Conservation (phyloP, 2,329 filamentous ascomycete species). For the Pseudogymnoascus sp. region DNA sequence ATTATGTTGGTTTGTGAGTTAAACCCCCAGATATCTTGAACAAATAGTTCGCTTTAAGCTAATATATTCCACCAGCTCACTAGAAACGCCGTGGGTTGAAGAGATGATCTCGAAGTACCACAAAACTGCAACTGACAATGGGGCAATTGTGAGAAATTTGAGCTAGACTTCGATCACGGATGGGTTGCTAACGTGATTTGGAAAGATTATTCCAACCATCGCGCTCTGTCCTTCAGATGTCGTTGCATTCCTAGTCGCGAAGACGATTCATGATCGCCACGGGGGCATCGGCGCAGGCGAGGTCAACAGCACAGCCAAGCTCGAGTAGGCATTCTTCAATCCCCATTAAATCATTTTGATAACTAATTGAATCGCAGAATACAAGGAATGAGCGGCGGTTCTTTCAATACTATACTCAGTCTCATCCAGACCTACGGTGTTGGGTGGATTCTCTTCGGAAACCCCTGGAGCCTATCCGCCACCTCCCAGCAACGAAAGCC, state of each 20-base stretch:
- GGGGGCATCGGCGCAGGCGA: not conserved
- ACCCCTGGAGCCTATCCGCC: slow-evolving; percentile 2
- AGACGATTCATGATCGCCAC: not conserved
- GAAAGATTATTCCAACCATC: slow-evolving; percentile 11
- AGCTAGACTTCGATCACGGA: not conserved
- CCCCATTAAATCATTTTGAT: not conserved
- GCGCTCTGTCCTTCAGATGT: slow-evolving; percentile 10
- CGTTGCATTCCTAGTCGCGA: not conserved
- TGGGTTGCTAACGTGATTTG: not conserved
- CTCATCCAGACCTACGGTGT: slow-evolving; percentile 9
- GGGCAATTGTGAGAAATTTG: slow-evolving; percentile 9
- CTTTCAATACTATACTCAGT: slow-evolving; percentile 6
- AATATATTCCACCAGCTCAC: slow-evolving; percentile 7
- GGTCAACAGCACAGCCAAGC: slow-evolving; percentile 11
- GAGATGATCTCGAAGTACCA: slow-evolving; percentile 12
- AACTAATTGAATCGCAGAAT: not conserved
- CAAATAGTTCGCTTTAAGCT: not conserved
- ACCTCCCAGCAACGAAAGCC: not conserved
- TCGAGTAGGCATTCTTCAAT: not conserved
- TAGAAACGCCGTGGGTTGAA: slow-evolving; percentile 12
- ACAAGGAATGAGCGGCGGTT: slow-evolving; percentile 9
- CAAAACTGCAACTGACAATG: slow-evolving; percentile 1
- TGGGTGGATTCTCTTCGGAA: not conserved
- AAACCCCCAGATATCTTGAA: not conserved
- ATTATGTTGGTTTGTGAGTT: slow-evolving; percentile 53